phyloP scores from a whole-genome alignment of 2,329 filamentous ascomycete species.

The Cryphonectria nitschkei region DNA sequence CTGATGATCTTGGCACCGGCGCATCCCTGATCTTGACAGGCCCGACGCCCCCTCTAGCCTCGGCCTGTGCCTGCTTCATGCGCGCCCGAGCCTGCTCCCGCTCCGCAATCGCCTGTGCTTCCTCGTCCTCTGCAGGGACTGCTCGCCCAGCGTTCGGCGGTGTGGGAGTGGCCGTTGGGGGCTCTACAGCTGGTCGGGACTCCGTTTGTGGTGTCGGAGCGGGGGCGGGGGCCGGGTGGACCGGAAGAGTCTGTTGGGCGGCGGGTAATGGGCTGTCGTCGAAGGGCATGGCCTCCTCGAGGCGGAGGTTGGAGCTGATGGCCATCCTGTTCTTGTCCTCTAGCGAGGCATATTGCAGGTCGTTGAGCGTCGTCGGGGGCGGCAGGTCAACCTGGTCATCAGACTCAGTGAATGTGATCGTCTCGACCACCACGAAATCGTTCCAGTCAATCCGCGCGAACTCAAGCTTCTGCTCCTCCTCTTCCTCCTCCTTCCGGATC shows the following conservation, averaged over 20 bases:
- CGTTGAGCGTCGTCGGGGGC: constrained; percentile 84
- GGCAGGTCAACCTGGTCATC: constrained; percentile 88
- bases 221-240: constrained; percentile 49
- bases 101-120: constrained; percentile 66
- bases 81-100: constrained; percentile 62
- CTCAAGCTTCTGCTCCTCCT: constrained; percentile 74
- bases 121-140: constrained; percentile 62
- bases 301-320: constrained; percentile 77
- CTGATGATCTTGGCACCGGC: constrained; percentile 84
- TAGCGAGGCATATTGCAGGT: constrained; percentile 90
- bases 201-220: constrained; percentile 38
- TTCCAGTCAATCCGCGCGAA: constrained; percentile 96
- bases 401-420: constrained; percentile 85
- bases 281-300: constrained; percentile 93
- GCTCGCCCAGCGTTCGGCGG: constrained; percentile 40
- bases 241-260: constrained; percentile 47
- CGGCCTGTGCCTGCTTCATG: constrained; percentile 77
- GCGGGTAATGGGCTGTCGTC: constrained; percentile 59
- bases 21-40: constrained; percentile 92
- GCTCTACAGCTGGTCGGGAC: constrained; percentile 33
- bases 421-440: constrained; percentile 95
- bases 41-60: constrained; percentile 68
- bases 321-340: constrained; percentile 94
- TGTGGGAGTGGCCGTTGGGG: constrained; percentile 38
- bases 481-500: constrained; percentile 84